A percentile compares a stretch with the other conserved stretches of the same genome.
Evolutionary conservation across 352 stramenopile species (phyloP).

Genomic region (Thraustochytrium striatum): DNA sequence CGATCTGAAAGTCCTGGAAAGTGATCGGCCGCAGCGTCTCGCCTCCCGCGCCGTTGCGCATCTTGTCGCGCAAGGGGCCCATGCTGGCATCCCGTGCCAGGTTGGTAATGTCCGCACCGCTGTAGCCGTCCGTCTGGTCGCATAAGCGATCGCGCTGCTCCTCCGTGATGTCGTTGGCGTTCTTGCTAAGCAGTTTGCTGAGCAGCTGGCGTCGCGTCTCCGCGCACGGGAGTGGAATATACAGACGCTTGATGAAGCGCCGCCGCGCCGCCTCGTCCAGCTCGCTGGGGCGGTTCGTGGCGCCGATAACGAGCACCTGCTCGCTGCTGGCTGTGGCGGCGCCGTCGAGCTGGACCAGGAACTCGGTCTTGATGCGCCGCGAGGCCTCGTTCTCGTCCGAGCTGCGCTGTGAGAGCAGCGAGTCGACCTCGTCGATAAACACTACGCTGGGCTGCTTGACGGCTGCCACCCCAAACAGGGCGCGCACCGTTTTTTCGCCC

Average conservation of each 20-base stretch:
- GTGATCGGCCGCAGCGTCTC: conserved; percentile 86
- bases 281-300: conserved; percentile 94
- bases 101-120: conserved; percentile 92
- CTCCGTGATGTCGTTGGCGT: conserved; percentile 36
- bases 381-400: conserved; percentile 81
- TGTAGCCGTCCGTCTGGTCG: conserved; percentile 75
- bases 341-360: conserved; percentile 64
- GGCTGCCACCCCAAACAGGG: conserved; percentile 78
- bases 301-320: conserved; percentile 92
- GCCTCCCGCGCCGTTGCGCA: conserved; percentile 61
- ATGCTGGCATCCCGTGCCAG: conserved; percentile 95
- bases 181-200: conserved; percentile 71
- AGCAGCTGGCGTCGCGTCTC: conserved; percentile 71
- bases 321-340: conserved; percentile 65
- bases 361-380: conserved; percentile 84
- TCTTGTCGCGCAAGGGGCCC: conserved; percentile 81
- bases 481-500: conserved; percentile 66
- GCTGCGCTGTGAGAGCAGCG: conserved; percentile 80
- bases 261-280: conserved; percentile 91
- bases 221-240: conserved; percentile 92
- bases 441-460: conserved; percentile 77
- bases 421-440: conserved; percentile 87
- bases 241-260: conserved; percentile 98
- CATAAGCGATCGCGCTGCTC: conserved; percentile 7
- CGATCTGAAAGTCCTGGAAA: conserved; percentile 88